These are phyloP conservation scores for Aspergillaceae sp. DNA, from an alignment of 2,329 filamentous ascomycete species.

Conservation along the genomic window DNA sequence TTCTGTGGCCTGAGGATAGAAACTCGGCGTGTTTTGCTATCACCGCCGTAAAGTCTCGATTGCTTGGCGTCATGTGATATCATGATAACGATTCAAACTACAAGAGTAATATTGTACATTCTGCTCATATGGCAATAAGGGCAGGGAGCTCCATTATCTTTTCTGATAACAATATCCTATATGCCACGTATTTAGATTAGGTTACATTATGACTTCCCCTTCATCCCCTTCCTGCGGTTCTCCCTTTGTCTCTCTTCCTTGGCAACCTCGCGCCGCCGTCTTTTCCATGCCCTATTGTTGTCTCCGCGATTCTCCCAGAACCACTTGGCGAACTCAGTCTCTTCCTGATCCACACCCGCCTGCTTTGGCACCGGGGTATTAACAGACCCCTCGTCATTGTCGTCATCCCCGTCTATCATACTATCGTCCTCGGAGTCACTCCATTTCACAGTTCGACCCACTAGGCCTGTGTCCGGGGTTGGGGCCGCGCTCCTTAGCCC, in stretches of 20 bases:
- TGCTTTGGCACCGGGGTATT: slow-evolving; percentile 18
- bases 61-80: slow-evolving; percentile 10
- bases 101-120: neutral
- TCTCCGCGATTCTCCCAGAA: slow-evolving; percentile 49
- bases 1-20: neutral
- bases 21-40: neutral
- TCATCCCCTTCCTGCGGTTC: slow-evolving; percentile 46
- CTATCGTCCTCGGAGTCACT: slow-evolving; percentile 12
- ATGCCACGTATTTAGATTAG: too few relatives aligned
- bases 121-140: neutral
- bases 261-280: slow-evolving; percentile 49
- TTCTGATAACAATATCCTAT: too few relatives aligned
- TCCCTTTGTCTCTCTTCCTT: slow-evolving; percentile 54
- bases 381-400: slow-evolving; percentile 17
- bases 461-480: slow-evolving; percentile 84
- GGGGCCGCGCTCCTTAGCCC: slow-evolving; percentile 76
- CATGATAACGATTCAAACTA: neutral
- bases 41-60: neutral
- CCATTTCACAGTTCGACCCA: slow-evolving; percentile 37
- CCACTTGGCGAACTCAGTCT: slow-evolving; percentile 54
- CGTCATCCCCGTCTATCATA: slow-evolving; percentile 4
- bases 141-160: too few relatives aligned
- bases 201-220: slow-evolving; percentile 20
- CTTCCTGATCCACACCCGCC: slow-evolving; percentile 18
- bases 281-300: slow-evolving; percentile 45